Conservation (phyloP, 176 grass and related monocot genomes). For the Oryza punctata region DNA sequence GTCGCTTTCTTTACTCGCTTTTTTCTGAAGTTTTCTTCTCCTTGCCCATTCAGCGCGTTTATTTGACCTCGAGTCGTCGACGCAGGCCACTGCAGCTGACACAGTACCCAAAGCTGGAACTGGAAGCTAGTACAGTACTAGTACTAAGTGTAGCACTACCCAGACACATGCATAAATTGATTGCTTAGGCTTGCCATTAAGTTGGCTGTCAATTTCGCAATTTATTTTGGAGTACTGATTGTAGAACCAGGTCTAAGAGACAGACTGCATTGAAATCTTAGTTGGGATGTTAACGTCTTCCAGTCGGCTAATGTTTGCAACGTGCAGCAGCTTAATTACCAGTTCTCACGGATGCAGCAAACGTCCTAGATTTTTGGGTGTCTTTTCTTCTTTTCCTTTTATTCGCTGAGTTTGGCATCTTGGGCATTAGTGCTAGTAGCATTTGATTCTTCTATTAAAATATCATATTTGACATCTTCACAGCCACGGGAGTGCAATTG, state of each 20-base stretch:
- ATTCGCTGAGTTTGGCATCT: neutral
- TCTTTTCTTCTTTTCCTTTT: neutral
- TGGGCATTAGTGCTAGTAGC: neutral
- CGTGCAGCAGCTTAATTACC: no score
- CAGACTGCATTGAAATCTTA: neutral
- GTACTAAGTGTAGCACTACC: no score
- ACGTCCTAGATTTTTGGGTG: neutral
- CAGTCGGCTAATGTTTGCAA: neutral
- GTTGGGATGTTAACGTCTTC: neutral
- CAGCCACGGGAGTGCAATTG: neutral
- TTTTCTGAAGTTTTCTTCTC: neutral
- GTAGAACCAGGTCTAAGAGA: neutral
- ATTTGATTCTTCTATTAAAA: neutral
- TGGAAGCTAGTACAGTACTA: no score
- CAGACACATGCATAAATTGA: neutral
- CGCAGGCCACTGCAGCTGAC: neutral
- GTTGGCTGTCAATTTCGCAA: constrained; percentile 8
- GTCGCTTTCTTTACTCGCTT: neutral
- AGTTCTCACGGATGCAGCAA: neutral
- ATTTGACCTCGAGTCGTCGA: neutral
- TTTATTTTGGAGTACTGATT: neutral
- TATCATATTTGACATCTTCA: neutral
- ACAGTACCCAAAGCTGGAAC: neutral
- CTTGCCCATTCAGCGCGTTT: constrained; percentile 20
- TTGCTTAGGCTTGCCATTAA: neutral